A percentile compares a stretch with the other conserved stretches of the same genome.
These are phyloP conservation scores for Panaeolus papilionaceus DNA, from an alignment of 768 basidiomycete species.

Conservation along the genomic window DNA sequence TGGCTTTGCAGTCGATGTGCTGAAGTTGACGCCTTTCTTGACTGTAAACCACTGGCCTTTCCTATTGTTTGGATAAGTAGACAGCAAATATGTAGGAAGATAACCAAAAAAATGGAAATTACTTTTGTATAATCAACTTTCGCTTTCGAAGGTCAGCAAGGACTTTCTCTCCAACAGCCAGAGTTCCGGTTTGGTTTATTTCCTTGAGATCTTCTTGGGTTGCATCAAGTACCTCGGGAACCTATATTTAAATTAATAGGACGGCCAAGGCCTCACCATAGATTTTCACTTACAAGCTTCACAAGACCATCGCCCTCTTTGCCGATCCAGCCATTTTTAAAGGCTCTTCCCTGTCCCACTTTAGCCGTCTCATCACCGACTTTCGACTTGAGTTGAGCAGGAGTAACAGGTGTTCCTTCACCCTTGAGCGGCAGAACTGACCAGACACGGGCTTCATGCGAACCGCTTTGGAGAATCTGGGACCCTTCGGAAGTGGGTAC, in stretches of 20 bases:
- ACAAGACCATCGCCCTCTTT: conserved; percentile 91
- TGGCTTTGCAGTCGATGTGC: conserved; percentile 88
- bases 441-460: conserved; percentile 97
- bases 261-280: background rate
- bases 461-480: conserved; percentile 80
- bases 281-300: conserved; percentile 69
- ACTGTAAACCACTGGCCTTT: conserved; percentile 97
- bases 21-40: conserved; percentile 84
- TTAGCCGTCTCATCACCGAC: conserved; percentile 91
- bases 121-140: conserved; percentile 89
- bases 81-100: background rate
- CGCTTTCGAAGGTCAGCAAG: conserved; percentile 91
- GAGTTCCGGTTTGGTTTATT: conserved; percentile 74
- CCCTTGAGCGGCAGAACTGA: conserved; percentile 76
- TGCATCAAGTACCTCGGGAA: conserved; percentile 67
- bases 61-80: conserved; percentile 47
- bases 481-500: conserved; percentile 82
- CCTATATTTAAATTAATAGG: conserved; percentile 45
- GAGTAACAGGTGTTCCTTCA: conserved; percentile 67
- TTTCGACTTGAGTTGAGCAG: conserved; percentile 69
- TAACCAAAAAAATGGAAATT: conserved; percentile 8
- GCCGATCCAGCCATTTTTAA: conserved; percentile 96
- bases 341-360: conserved; percentile 93
- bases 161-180: conserved; percentile 78
- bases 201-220: conserved; percentile 80